Conservation (phyloP, 1,284 basidiomycete species). For the Rhodotorula sp. region DNA sequence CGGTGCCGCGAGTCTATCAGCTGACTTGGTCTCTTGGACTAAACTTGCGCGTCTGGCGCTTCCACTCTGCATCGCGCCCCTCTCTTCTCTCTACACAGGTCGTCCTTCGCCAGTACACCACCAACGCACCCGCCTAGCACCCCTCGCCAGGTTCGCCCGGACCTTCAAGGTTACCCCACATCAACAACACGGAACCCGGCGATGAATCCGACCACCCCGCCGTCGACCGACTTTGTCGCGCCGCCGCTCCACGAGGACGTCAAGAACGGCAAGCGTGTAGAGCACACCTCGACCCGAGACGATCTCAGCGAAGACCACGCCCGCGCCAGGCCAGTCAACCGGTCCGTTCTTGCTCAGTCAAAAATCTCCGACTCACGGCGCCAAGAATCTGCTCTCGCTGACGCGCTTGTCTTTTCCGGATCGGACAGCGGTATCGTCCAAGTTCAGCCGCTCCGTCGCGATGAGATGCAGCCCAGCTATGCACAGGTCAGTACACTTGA, state of each 20-base stretch:
- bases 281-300: background rate
- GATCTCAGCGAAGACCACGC: background rate
- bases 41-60: background rate
- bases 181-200: background rate
- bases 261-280: background rate
- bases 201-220: background rate
- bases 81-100: background rate
- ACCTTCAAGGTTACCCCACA: background rate
- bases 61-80: background rate
- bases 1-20: too few relatives aligned
- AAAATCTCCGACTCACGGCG: too few relatives aligned
- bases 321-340: background rate
- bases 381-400: background rate
- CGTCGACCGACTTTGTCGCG: background rate
- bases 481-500: constrained; percentile 69
- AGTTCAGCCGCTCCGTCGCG: constrained; percentile 32
- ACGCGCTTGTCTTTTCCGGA: background rate
- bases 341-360: too few relatives aligned
- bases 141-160: too few relatives aligned
- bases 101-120: background rate
- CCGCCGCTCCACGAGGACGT: background rate
- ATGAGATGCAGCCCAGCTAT: constrained; percentile 65
- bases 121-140: too few relatives aligned
- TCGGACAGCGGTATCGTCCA: constrained; percentile 20
- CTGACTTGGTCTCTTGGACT: background rate